These are phyloP conservation scores for Monosporascus cannonballus DNA, from an alignment of 2,329 filamentous ascomycete species.

Conservation along the genomic window DNA sequence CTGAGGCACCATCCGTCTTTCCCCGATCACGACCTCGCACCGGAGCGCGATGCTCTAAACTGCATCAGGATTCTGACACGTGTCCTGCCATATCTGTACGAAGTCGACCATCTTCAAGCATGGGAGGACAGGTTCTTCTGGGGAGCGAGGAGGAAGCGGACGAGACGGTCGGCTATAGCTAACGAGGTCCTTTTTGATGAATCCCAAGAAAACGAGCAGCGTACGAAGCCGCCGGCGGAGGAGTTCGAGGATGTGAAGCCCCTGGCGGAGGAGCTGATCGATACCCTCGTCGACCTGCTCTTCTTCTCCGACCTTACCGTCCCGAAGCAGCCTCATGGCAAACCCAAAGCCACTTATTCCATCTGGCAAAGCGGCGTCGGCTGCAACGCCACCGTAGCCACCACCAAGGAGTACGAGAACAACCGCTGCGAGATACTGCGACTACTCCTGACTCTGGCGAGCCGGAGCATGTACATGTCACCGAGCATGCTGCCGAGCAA, in stretches of 20 bases:
- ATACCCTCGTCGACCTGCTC: conserved; percentile 79
- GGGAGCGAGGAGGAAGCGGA: conserved; percentile 67
- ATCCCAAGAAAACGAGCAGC: conserved; percentile 48
- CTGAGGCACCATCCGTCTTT: conserved; percentile 87
- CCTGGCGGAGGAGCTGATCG: conserved; percentile 85
- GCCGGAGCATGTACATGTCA: conserved; percentile 90
- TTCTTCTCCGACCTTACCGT: conserved; percentile 91
- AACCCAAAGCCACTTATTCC: conserved; percentile 78
- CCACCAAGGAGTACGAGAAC: conserved; percentile 86
- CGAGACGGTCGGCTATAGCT: conserved; percentile 55
- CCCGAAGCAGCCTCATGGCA: conserved; percentile 62
- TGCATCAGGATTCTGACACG: conserved; percentile 88
- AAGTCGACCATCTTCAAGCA: conserved; percentile 70
- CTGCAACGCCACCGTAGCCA: conserved; percentile 81
- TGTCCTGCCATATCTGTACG: conserved; percentile 85
- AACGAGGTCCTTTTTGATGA: conserved; percentile 83
- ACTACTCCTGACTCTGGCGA: conserved; percentile 76
- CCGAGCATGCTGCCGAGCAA: conserved; percentile 72
- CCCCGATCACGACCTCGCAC: conserved; percentile 77
- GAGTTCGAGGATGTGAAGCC: conserved; percentile 81
- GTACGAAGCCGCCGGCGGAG: conserved; percentile 40
- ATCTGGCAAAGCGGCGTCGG: conserved; percentile 99
- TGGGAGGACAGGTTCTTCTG: conserved; percentile 98
- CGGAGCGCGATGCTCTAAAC: conserved; percentile 81
- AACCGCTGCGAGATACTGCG: conserved; percentile 88